Percentiles rank a stretch among this genome's conserved stretches.
These are phyloP conservation scores for Cucurbita moschata DNA, from an alignment of 306 rosid species.

Conservation along the genomic window DNA sequence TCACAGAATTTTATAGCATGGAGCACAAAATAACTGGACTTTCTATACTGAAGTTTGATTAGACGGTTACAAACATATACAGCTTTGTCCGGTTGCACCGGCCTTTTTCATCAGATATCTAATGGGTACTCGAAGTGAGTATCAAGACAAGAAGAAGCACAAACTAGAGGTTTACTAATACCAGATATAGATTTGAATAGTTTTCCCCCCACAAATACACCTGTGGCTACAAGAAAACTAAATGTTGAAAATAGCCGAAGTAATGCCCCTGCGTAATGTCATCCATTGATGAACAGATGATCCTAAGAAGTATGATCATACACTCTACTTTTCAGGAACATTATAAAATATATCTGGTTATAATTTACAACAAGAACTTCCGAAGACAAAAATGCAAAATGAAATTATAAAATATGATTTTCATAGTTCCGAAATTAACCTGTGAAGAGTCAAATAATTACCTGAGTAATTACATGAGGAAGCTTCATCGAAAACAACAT, in stretches of 20 bases:
- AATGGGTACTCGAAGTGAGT: neutral
- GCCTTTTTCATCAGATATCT: neutral
- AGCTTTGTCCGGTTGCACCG: neutral
- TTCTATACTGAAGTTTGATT: neutral
- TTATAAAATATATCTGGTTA: neutral
- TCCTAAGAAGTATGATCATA: neutral
- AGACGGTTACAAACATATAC: neutral
- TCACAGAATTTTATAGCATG: neutral
- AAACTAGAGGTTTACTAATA: neutral
- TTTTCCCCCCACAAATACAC: neutral
- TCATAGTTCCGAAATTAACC: neutral
- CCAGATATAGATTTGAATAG: neutral
- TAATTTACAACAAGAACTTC: neutral
- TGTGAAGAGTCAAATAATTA: conserved; percentile 21
- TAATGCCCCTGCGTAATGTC: neutral
- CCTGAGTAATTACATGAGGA: conserved; percentile 77
- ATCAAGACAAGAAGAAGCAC: neutral
- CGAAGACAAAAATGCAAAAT: neutral
- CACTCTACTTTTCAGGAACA: neutral
- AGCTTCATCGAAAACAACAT: conserved; percentile 69
- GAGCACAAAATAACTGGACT: neutral
- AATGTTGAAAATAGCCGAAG: neutral
- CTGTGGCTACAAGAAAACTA: neutral
- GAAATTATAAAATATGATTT: neutral
- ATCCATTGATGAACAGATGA: neutral